These are phyloP conservation scores for Penicillium sp. DNA, from an alignment of 2,329 filamentous ascomycete genomes.

Conservation along the genomic window DNA sequence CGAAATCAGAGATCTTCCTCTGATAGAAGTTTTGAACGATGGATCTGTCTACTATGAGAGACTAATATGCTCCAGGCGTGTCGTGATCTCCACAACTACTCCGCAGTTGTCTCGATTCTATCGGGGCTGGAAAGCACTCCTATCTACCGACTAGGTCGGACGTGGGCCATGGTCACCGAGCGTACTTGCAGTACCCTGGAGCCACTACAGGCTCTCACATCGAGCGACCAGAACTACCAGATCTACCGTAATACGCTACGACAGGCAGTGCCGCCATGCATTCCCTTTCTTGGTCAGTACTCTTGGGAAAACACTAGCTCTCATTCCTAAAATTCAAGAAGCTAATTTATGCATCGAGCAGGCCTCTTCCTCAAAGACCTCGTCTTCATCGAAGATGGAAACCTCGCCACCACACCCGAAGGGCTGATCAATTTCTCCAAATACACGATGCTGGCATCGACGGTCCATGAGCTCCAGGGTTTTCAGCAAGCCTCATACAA, in stretches of 20 bases:
- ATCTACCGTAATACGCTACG: slow-evolving; percentile 70
- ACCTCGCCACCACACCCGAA: slow-evolving; percentile 88
- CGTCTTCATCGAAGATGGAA: slow-evolving; percentile 96
- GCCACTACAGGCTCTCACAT: slow-evolving; percentile 86
- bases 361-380: slow-evolving; percentile 93
- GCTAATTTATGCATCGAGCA: slow-evolving; percentile 38
- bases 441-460: slow-evolving; percentile 25
- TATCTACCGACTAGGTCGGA: slow-evolving; percentile 86
- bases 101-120: slow-evolving; percentile 91
- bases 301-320: slow-evolving; percentile 6
- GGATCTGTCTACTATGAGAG: too few relatives aligned
- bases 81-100: slow-evolving; percentile 87
- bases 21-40: too few relatives aligned
- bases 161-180: slow-evolving; percentile 87
- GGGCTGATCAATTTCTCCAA: slow-evolving; percentile 68
- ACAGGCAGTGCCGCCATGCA: slow-evolving; percentile 87
- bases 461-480: slow-evolving; percentile 69
- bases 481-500: slow-evolving; percentile 93
- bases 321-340: not conserved
- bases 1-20: too few relatives aligned
- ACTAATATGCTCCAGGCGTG: slow-evolving; percentile 69
- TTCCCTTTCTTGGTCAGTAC: slow-evolving; percentile 85
- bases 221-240: slow-evolving; percentile 85
- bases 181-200: slow-evolving; percentile 77
- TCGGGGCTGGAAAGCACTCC: slow-evolving; percentile 89